Percentiles rank a stretch among this genome's conserved stretches.
These are phyloP conservation scores for Diddensiella transvaalensis DNA, from an alignment of 805 yeast species.

Conservation along the genomic window DNA sequence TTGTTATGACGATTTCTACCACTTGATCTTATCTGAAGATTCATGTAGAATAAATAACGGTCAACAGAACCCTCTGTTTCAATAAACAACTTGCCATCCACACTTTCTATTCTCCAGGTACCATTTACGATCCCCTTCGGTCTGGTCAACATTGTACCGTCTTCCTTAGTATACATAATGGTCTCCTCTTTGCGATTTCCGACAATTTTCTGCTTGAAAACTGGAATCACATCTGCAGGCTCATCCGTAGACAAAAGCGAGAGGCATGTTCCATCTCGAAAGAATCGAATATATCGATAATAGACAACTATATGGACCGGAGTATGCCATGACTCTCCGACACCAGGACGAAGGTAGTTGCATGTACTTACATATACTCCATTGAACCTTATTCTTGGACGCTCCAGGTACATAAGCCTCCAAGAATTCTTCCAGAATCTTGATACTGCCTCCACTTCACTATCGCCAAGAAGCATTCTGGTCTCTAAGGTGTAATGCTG, in stretches of 20 bases:
- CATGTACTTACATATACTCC: constrained; percentile 87
- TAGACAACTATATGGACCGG: constrained; percentile 85
- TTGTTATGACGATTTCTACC: constrained; percentile 66
- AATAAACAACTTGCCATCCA: constrained; percentile 48
- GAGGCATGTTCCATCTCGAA: constrained; percentile 69
- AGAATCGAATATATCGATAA: constrained; percentile 80
- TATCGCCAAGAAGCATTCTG: constrained; percentile 16
- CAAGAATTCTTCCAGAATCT: constrained; percentile 27
- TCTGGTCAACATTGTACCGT: constrained; percentile 19
- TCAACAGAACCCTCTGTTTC: constrained; percentile 56
- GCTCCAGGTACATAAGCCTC: constrained; percentile 50
- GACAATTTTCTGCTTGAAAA: constrained; percentile 34
- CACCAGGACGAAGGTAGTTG: constrained; percentile 81
- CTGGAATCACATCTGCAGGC: constrained; percentile 64
- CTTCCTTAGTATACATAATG: constrained; percentile 15
- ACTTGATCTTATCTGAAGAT: constrained; percentile 53
- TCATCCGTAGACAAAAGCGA: constrained; percentile 68
- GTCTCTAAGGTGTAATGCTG: constrained; percentile 24
- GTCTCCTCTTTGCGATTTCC: not conserved
- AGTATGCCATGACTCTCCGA: constrained; percentile 62
- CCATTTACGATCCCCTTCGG: constrained; percentile 44
- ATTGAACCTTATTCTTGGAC: constrained; percentile 75
- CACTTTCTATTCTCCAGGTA: constrained; percentile 54
- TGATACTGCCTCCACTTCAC: constrained; percentile 5
- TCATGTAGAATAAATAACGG: constrained; percentile 60